Percentiles rank a stretch among this genome's conserved stretches.
Conservation (phyloP, 306 rosid species). For the Corylus heterophylla region DNA sequence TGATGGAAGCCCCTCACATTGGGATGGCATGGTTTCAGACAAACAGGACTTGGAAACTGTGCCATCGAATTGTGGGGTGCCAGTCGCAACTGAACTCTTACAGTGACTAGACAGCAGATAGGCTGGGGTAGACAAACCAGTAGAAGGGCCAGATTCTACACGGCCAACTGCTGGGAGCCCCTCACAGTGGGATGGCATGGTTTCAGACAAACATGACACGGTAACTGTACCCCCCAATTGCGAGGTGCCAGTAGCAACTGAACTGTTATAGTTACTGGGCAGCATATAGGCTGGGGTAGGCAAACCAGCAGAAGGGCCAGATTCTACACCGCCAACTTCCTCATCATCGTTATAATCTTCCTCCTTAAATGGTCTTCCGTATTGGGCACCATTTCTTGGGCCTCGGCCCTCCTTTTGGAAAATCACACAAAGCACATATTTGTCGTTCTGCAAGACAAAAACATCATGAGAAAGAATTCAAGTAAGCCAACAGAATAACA, state of each 20-base stretch:
- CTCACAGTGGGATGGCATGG: constrained; percentile 20
- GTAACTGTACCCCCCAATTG: constrained; percentile 29
- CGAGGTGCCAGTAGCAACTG: constrained; percentile 28
- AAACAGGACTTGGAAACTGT: constrained; percentile 33
- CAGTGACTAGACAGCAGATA: constrained; percentile 8
- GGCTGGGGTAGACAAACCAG: constrained; percentile 18
- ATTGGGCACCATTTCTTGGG: constrained; percentile 65
- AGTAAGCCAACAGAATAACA: constrained; percentile 17
- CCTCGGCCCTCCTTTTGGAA: constrained; percentile 71
- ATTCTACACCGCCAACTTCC: constrained; percentile 34
- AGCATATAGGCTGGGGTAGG: constrained; percentile 17
- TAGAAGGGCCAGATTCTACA: constrained; percentile 24
- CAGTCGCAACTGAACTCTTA: constrained; percentile 25
- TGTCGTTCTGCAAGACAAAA: constrained; percentile 50
- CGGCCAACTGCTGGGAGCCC: constrained; percentile 20
- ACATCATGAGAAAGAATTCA: constrained; percentile 14
- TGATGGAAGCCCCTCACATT: constrained; percentile 18
- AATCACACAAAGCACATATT: constrained; percentile 62
- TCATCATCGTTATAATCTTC: constrained; percentile 62
- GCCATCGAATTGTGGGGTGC: constrained; percentile 26
- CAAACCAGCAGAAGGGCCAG: constrained; percentile 13
- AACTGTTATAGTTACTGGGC: constrained; percentile 11
- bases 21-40: constrained; percentile 32
- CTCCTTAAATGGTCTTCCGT: constrained; percentile 61
- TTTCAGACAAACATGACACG: constrained; percentile 39